phyloP scores from a whole-genome alignment of 2,329 filamentous ascomycete species.

The Xylaria sp. region DNA sequence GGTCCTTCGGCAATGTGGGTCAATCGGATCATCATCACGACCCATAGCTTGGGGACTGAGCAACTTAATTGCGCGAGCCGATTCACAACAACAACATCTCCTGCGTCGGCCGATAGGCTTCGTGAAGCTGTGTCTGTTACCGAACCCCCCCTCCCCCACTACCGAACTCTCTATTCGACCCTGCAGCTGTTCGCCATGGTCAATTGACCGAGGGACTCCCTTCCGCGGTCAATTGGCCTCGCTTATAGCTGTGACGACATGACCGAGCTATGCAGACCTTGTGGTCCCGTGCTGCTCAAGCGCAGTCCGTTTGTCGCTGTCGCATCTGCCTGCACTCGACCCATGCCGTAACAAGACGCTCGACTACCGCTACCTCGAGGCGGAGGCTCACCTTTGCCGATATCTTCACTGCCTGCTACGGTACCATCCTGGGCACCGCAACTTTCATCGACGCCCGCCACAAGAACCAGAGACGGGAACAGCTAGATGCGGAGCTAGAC shows the following conservation, averaged over 20 bases:
- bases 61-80: not conserved
- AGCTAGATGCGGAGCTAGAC: slow-evolving; percentile 67
- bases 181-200: not conserved
- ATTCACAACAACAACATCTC: not conserved
- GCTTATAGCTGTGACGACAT: slow-evolving; percentile 30
- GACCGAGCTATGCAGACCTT: slow-evolving; percentile 67
- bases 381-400: slow-evolving; percentile 58
- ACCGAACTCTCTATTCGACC: not conserved
- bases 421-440: slow-evolving; percentile 69
- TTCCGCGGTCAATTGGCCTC: slow-evolving; percentile 4
- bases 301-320: slow-evolving; percentile 66
- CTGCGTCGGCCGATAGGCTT: too few relatives aligned
- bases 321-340: slow-evolving; percentile 62
- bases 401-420: slow-evolving; percentile 70
- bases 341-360: slow-evolving; percentile 54
- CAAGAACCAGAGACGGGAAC: slow-evolving; percentile 62
- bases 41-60: not conserved
- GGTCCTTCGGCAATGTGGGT: not conserved
- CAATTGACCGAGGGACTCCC: slow-evolving; percentile 25
- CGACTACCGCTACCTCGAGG: slow-evolving; percentile 55
- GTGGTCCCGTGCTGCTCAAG: slow-evolving; percentile 70
- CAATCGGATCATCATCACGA: slow-evolving; percentile 7
- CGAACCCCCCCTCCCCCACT: not conserved
- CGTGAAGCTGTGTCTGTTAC: not conserved
- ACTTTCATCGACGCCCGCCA: slow-evolving; percentile 64